phyloP scores from a whole-genome alignment of 148 eudicot genomes.

The Amaranthus palmeri region DNA sequence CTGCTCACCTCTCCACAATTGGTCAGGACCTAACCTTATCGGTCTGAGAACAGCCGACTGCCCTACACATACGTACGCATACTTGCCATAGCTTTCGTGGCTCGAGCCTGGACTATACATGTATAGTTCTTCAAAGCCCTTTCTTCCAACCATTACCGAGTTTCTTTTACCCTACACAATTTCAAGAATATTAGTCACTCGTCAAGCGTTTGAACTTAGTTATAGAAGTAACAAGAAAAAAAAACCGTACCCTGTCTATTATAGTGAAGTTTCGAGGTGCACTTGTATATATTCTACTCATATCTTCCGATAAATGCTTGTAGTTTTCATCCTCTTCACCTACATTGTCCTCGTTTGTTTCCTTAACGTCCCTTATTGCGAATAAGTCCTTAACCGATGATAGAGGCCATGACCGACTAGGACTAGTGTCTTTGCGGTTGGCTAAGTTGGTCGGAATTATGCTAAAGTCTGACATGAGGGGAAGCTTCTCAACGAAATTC shows the following conservation, averaged over 20 bases:
- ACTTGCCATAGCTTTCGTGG: conserved; percentile 56
- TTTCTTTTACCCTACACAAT: conserved; percentile 63
- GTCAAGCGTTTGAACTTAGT: not conserved
- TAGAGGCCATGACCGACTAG: conserved; percentile 25
- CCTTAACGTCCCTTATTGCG: conserved; percentile 23
- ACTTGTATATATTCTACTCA: conserved; percentile 69
- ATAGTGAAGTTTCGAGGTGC: conserved; percentile 69
- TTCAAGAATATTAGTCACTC: not conserved
- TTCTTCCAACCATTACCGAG: conserved; percentile 54
- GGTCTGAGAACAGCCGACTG: conserved; percentile 66
- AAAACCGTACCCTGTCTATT: conserved; percentile 60
- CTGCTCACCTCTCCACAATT: conserved; percentile 61
- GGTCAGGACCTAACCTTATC: conserved; percentile 37
- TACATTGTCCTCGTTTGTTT: conserved; percentile 29
- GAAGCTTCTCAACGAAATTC: conserved; percentile 45
- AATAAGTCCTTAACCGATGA: conserved; percentile 27
- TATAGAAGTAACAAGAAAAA: not conserved
- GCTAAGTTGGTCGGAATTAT: conserved; percentile 43
- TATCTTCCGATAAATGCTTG: conserved; percentile 56
- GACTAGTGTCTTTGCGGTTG: conserved; percentile 15
- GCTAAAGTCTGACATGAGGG: conserved; percentile 45
- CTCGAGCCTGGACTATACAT: conserved; percentile 73
- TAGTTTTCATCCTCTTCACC: conserved; percentile 67
- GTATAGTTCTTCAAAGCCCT: conserved; percentile 63
- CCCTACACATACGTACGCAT: conserved; percentile 61